Base-by-base conservation (phyloP, 805 yeast species). In the Lachancea quebecensis region DNA sequence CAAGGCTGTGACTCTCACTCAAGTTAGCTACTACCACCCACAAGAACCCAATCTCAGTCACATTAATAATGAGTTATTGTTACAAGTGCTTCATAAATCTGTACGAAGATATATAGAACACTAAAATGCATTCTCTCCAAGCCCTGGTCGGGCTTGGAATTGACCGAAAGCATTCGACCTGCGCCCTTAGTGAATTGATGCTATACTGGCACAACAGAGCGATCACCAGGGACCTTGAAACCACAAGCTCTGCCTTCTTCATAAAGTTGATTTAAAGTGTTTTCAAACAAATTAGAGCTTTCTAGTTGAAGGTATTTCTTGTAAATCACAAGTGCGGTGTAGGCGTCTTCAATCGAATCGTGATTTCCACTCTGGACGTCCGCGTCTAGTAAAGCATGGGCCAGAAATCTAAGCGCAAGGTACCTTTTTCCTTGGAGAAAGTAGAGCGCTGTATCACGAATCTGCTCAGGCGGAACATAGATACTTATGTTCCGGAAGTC, bases 281-380 rank as follows among this genome's bases (percentile, higher is more conserved):
- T 65, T 36, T 84, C 86, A 47, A 91, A 75, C 27, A 69, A 71
- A 0, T 85, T 91, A 0, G 65, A 62, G 2, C 69, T 72, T 42
- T 70, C 68, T 51, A 91, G 70, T 51, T 82, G 81, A 56, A 77
- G 64, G 58, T 86, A 91, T 56, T 78, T 80, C 49, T 78, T 77
- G 67, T 86, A 95, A 31, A 93, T 67, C 38, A 77, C 64, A 54
- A 93, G 71, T 0, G 99, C 98, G 10, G 95, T 83, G 46, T 73
- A 69, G 0, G 99, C 97, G 68, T 93, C 99, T 59, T 93, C 99
- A 38, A 93, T 89, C 0, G 98, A 91, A 61, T 95, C 98, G 65
- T 93, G 99, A 59, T 91, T 91, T 1, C 93, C 95, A 2, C 79
- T 80, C 62, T 93, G 99, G 29, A 95, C 95, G 40, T 79, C 75